Conservation (phyloP, 163 green algal genomes). For the Coccomyxa subellipsoidea region DNA sequence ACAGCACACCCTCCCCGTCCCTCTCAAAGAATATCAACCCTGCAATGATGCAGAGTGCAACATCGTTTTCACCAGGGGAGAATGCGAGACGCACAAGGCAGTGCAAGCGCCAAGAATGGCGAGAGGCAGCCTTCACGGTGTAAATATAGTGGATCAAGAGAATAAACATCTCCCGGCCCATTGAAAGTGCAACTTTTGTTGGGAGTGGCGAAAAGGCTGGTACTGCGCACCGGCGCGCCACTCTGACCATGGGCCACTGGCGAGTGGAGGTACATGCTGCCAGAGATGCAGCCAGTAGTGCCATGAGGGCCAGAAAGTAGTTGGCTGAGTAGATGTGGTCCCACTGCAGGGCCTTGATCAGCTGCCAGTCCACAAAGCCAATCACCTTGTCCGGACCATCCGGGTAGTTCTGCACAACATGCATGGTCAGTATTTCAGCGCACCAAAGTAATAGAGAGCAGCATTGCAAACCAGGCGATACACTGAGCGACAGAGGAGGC, state of each 20-base stretch:
- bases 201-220: too few species aligned
- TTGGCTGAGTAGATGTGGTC: slow-evolving; percentile 94
- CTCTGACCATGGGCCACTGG: slow-evolving; percentile 79
- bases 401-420: slow-evolving; percentile 70
- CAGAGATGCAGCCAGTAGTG: slow-evolving; percentile 79
- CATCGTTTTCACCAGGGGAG: too few species aligned
- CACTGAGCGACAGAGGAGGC: not conserved
- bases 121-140: too few species aligned
- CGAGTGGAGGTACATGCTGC: slow-evolving; percentile 88
- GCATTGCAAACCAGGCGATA: not conserved
- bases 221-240: slow-evolving; percentile 28
- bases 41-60: too few species aligned
- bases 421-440: slow-evolving; percentile 10
- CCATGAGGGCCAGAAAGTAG: slow-evolving; percentile 87
- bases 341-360: slow-evolving; percentile 74
- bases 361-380: slow-evolving; percentile 77
- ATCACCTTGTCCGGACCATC: slow-evolving; percentile 63
- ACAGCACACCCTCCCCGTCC: not conserved
- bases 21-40: too few species aligned
- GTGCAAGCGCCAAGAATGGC: too few species aligned
- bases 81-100: too few species aligned
- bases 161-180: too few species aligned
- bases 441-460: not conserved
- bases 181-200: too few species aligned
- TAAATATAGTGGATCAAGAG: too few species aligned